Evolutionary conservation across 2,329 filamentous ascomycete genomes (phyloP).

Genomic region (Davidsoniella eucalypti): DNA sequence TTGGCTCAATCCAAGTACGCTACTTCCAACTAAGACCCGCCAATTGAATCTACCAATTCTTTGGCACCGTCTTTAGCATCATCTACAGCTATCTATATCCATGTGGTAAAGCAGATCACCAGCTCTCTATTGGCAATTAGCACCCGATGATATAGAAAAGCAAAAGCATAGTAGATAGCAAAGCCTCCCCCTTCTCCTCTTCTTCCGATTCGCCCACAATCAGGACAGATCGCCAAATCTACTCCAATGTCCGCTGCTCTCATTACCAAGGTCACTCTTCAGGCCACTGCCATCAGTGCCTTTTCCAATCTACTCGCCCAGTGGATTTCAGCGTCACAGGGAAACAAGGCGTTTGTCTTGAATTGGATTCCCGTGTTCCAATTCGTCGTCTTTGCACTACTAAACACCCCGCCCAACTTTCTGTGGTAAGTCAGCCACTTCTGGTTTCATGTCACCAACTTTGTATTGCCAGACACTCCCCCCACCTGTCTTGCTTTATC

Average conservation of each 20-base stretch:
- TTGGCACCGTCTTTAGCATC: no score
- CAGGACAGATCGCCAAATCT: slow-evolving; percentile 12
- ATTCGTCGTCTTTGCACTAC: slow-evolving; percentile 56
- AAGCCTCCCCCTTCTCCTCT: not conserved
- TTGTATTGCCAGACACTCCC: not conserved
- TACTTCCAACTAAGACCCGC: no score
- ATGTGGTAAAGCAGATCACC: no score
- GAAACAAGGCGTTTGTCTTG: slow-evolving; percentile 35
- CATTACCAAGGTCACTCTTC: slow-evolving; percentile 43
- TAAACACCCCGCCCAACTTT: slow-evolving; percentile 70
- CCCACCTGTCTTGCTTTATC: not conserved
- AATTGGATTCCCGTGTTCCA: slow-evolving; percentile 55
- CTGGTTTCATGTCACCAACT: not conserved
- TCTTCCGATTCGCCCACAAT: slow-evolving; percentile 18
- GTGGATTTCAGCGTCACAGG: slow-evolving; percentile 44
- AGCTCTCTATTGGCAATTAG: no score
- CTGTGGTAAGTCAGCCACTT: slow-evolving; percentile 39
- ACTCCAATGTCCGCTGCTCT: slow-evolving; percentile 22
- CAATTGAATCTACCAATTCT: no score
- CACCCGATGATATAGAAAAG: no score
- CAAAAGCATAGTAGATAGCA: no score
- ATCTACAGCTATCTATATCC: no score
- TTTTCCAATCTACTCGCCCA: slow-evolving; percentile 62
- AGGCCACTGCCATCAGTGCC: slow-evolving; percentile 47
- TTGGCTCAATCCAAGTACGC: no score